Evolutionary conservation across 345 rosid species (phyloP), one percentile per base, ranked within the genome.

Genomic region (Anacardium occidentale): DNA sequence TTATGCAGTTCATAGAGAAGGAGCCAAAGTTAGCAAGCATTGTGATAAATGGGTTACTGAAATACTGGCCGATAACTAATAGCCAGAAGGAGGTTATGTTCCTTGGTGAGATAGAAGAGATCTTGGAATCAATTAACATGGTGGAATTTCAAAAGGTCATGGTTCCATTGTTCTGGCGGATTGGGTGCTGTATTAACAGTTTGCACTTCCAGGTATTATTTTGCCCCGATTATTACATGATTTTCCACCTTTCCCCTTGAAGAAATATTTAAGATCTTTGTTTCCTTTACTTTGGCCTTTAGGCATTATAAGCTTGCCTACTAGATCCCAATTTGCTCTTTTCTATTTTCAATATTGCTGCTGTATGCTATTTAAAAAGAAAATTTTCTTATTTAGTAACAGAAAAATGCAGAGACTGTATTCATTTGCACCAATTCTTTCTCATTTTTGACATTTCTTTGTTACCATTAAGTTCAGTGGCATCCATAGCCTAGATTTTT

Each of bases 61-160:
- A 85, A 74, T 89, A 81, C 61, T 91, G 98, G 98, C 97, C 95
- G 3, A 80, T 91, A 53, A 93, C 95, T 0, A 93, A 88, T 59
- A 88, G 95, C 74, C 97, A 91, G 81, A 93, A 93, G 76, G 98
- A 93, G 85, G 89, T 91, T 54, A 89, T 93, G 95, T 89, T 93
- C 78, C 82, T 93, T 6, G 85, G 93, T 0, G 95, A 93, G 82
- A 74, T 91, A 65, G 97, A 93, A 76, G 98, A 90, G 79, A 88
- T 93, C 79, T 70, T 93, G 75, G 97, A 93, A 79, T 81, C 76
- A 21, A 89, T 88, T 72, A 89, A 83, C 64, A 80, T 86, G 76
- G 84, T 86, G 76, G 98, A 93, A 52, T 93, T 91, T 44, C 92
- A 91, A 75, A 89, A 85, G 82, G 77, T 91, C 72, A 89, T 91